Percentiles rank a stretch among this genome's conserved stretches.
Conservation (phyloP, 305 asterid species). For the Coffea humblotiana region DNA sequence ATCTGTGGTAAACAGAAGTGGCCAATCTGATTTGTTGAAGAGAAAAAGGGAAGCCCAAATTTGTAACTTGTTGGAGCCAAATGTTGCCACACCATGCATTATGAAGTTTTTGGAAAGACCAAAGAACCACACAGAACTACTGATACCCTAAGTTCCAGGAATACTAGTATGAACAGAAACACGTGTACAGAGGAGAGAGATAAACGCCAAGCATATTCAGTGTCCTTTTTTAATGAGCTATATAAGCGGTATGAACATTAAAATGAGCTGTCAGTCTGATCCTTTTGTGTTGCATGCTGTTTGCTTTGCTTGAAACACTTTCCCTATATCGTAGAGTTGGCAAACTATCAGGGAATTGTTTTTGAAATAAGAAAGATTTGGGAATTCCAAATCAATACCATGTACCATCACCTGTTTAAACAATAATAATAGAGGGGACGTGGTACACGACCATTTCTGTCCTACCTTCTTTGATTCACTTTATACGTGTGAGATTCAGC, state of each 20-base stretch:
- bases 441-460: too few species aligned
- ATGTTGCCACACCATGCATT: not conserved
- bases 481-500: not conserved
- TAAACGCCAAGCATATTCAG: not conserved
- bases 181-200: not conserved
- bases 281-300: not conserved
- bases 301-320: not conserved
- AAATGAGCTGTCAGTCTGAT: not conserved
- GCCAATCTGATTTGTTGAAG: not conserved
- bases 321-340: not conserved
- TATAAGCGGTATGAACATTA: not conserved
- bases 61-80: not conserved
- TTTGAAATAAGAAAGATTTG: not conserved
- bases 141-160: not conserved
- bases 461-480: not conserved
- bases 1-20: not conserved
- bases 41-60: not conserved
- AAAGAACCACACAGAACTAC: not conserved
- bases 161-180: not conserved
- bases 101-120: not conserved
- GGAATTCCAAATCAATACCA: not conserved
- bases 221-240: not conserved
- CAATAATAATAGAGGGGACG: not conserved
- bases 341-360: too few species aligned
- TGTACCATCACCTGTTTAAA: constrained; percentile 2